These are phyloP conservation scores for Phytopythium ostracodes DNA, from an alignment of 352 stramenopile species.

Conservation along the genomic window DNA sequence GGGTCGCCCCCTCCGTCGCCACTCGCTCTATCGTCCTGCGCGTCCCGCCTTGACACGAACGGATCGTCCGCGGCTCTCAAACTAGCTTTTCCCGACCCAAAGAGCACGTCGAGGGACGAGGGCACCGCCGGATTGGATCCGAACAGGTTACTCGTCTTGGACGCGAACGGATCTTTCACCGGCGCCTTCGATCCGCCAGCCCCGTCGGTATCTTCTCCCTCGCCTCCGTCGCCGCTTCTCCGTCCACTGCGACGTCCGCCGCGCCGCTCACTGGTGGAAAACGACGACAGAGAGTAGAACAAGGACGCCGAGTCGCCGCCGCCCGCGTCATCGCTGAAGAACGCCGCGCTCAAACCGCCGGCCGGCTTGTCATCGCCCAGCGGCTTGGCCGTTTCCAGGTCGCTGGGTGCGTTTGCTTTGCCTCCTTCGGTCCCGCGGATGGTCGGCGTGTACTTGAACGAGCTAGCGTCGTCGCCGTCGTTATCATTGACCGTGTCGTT, in stretches of 20 bases:
- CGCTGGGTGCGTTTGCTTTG: constrained; percentile 5
- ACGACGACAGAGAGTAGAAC: constrained; percentile 20
- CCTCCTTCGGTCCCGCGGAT: neutral
- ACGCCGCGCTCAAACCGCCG: constrained; percentile 23
- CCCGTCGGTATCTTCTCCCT: no score
- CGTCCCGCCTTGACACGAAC: neutral
- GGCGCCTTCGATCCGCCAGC: neutral
- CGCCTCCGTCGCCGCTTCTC: neutral
- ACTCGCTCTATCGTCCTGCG: neutral
- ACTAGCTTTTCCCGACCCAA: constrained; percentile 1
- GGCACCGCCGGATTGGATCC: neutral
- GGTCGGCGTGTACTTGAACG: neutral
- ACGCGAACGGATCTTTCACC: neutral
- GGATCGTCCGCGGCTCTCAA: neutral
- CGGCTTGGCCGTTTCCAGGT: constrained; percentile 13
- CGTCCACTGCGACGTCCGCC: constrained; percentile 2
- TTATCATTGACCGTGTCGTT: neutral
- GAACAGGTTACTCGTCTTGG: neutral
- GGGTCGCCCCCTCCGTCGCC: neutral
- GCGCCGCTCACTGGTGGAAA: constrained; percentile 22
- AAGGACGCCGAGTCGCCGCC: constrained; percentile 5
- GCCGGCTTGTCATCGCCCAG: constrained; percentile 11
- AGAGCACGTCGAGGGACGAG: constrained; percentile 11
- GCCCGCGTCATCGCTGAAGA: constrained; percentile 26
- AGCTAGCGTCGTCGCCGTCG: neutral